Percentiles rank a stretch among this genome's conserved stretches.
phyloP scores from a whole-genome alignment of 2,329 filamentous ascomycete genomes.

The Epichloe coenophiala region DNA sequence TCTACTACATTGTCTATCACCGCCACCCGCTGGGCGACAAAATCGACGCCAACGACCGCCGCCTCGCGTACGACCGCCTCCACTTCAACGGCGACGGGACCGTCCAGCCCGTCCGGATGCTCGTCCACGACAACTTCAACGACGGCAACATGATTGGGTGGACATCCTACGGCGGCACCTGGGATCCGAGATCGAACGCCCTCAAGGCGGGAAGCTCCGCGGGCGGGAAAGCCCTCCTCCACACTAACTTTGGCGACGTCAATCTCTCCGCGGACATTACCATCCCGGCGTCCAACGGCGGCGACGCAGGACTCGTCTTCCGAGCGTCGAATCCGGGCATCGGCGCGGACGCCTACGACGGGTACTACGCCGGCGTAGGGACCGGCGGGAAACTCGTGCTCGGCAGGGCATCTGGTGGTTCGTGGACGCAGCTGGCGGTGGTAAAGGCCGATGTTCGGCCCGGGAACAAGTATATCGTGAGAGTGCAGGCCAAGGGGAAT shows the following conservation, averaged over 20 bases:
- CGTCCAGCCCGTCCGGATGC: conserved; percentile 29
- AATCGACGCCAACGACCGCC: no score
- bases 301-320: neutral
- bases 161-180: conserved; percentile 14
- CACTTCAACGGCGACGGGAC: conserved; percentile 8
- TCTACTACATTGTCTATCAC: no score
- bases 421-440: conserved; percentile 5
- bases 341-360: no score
- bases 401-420: conserved; percentile 6
- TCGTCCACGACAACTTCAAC: conserved; percentile 28
- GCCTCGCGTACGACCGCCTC: no score
- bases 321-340: no score
- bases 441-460: conserved; percentile 4
- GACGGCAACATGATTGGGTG: conserved; percentile 26
- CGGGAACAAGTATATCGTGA: conserved; percentile 4
- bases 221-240: conserved; percentile 17
- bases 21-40: no score
- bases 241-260: conserved; percentile 23
- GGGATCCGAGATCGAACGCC: conserved; percentile 6
- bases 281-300: conserved; percentile 2
- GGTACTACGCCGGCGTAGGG: conserved; percentile 8
- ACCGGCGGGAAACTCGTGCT: conserved; percentile 13
- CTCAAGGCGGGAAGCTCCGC: conserved; percentile 11
- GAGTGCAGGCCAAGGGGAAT: conserved; percentile 6
- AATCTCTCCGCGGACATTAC: conserved; percentile 18